These are phyloP conservation scores for Nepenthes alata DNA, from an alignment of 179 eudicot species.

Conservation along the genomic window DNA sequence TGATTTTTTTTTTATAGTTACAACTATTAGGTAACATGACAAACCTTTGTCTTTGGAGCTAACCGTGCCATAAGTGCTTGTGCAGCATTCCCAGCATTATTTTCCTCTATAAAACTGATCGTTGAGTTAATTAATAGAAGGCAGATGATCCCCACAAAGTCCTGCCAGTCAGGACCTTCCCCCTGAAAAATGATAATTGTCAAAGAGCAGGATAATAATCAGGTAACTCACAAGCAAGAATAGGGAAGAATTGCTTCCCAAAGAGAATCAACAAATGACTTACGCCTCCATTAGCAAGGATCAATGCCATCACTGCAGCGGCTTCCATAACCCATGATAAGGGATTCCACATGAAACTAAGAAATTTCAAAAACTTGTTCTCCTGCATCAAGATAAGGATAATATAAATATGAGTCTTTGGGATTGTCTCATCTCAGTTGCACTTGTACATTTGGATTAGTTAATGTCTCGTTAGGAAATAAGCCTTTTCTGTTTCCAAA, in stretches of 20 bases:
- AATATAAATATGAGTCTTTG: no score
- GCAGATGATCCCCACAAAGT: constrained; percentile 50
- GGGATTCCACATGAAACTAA: constrained; percentile 51
- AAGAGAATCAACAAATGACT: constrained; percentile 7
- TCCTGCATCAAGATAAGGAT: constrained; percentile 22
- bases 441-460: no score
- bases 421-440: no score
- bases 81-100: constrained; percentile 71
- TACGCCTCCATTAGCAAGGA: constrained; percentile 45
- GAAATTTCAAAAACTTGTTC: constrained; percentile 37
- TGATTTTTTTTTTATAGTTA: no score
- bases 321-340: constrained; percentile 54
- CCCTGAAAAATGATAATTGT: constrained; percentile 22
- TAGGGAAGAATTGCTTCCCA: background rate
- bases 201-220: background rate
- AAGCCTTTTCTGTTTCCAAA: no score
- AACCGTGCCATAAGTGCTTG: constrained; percentile 55
- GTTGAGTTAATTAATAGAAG: constrained; percentile 49
- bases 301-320: constrained; percentile 42
- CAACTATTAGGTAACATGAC: background rate
- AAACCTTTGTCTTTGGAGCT: constrained; percentile 59
- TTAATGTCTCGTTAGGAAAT: no score
- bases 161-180: constrained; percentile 65
- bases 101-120: constrained; percentile 62
- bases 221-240: background rate